Evolutionary conservation across 805 yeast genomes (phyloP).

Genomic region (Scheffersomyces ergatensis): DNA sequence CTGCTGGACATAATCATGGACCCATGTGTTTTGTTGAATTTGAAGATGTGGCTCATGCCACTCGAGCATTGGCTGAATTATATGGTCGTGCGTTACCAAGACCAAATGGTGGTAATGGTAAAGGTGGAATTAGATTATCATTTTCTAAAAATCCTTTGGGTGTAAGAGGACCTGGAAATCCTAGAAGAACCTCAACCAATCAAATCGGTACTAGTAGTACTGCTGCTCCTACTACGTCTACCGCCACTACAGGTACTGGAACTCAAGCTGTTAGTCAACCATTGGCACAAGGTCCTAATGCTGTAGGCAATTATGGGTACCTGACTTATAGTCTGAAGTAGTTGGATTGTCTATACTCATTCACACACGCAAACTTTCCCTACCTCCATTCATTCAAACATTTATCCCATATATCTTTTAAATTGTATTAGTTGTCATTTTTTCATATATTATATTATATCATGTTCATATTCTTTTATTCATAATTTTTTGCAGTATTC

Average conservation of each 20-base stretch:
- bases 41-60: conserved; percentile 92
- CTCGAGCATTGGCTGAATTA: conserved; percentile 88
- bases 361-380: too few relatives aligned
- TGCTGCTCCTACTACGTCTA: too few relatives aligned
- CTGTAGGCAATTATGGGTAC: conserved; percentile 36
- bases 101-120: conserved; percentile 62
- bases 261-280: neutral
- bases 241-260: neutral
- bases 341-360: too few relatives aligned
- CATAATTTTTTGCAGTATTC: neutral
- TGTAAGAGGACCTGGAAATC: conserved; percentile 71
- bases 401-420: too few relatives aligned
- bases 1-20: conserved; percentile 62
- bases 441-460: too few relatives aligned
- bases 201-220: conserved; percentile 8
- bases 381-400: too few relatives aligned
- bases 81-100: conserved; percentile 92
- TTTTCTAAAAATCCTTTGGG: conserved; percentile 97
- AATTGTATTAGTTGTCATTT: neutral
- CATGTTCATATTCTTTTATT: too few relatives aligned
- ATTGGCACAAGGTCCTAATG: conserved; percentile 10
- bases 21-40: conserved; percentile 99
- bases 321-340: conserved; percentile 27
- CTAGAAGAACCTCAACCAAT: conserved; percentile 35
- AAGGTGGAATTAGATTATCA: conserved; percentile 92